Conservation (phyloP, 306 rosid genomes). For the Cicer yamashitae region DNA sequence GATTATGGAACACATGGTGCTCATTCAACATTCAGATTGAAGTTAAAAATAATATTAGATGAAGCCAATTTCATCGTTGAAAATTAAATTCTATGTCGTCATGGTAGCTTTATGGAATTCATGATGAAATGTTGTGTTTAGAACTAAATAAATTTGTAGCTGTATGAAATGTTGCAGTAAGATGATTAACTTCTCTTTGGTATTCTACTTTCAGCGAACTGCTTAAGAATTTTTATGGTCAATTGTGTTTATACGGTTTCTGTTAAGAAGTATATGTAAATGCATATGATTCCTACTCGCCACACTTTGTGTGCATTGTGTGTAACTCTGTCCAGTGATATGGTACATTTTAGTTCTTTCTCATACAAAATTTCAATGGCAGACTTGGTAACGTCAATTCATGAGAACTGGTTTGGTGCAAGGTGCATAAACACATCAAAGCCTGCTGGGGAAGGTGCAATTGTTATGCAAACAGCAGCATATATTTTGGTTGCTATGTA, state of each 20-base stretch:
- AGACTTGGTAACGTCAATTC: slow-evolving; percentile 89
- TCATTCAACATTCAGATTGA: background rate
- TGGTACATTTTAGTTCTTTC: slow-evolving; percentile 31
- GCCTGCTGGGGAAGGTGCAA: slow-evolving; percentile 91
- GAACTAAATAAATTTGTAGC: background rate
- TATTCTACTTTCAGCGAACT: no score
- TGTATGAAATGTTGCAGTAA: background rate
- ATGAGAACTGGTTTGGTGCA: slow-evolving; percentile 89
- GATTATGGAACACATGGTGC: background rate
- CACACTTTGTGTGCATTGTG: slow-evolving; percentile 17
- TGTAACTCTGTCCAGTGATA: slow-evolving; percentile 3
- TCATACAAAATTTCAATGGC: slow-evolving; percentile 54
- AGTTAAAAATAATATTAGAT: slow-evolving; percentile 3
- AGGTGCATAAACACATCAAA: slow-evolving; percentile 94
- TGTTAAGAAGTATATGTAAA: background rate
- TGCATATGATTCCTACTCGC: slow-evolving; percentile 22
- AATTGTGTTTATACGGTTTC: no score
- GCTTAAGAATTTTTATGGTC: no score
- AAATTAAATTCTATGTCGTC: background rate
- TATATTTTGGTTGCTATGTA: slow-evolving; percentile 84
- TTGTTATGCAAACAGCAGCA: slow-evolving; percentile 81
- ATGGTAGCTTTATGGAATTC: slow-evolving; percentile 12
- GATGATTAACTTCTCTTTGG: background rate
- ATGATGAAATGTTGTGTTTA: no score
- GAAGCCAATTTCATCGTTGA: background rate